Evolutionary conservation across 2,329 filamentous ascomycete genomes (phyloP).

Genomic region (Ceratocystis lukuohia): DNA sequence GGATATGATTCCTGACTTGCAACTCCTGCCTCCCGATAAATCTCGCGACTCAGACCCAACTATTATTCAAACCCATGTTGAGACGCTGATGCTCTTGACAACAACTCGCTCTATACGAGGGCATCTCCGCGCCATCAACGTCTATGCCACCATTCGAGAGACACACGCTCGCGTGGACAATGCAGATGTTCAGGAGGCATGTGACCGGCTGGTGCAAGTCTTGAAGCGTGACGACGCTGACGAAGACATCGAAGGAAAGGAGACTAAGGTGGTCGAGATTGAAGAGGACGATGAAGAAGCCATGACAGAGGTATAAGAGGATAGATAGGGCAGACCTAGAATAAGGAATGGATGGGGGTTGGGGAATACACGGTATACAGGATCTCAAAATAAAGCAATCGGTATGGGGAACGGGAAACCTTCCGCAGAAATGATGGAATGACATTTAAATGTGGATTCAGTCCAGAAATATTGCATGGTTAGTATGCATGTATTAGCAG

Average conservation of each 20-base stretch:
- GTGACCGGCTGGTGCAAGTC: constrained; percentile 80
- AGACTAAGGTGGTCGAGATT: constrained; percentile 31
- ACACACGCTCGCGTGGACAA: constrained; percentile 66
- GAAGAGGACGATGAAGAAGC: constrained; percentile 39
- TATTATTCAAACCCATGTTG: constrained; percentile 76
- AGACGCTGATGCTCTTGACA: constrained; percentile 73
- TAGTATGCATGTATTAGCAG: too few species aligned
- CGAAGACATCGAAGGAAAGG: constrained; percentile 32
- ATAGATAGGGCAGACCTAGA: background rate
- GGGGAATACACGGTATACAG: background rate
- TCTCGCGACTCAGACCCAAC: constrained; percentile 60
- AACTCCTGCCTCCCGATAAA: constrained; percentile 82
- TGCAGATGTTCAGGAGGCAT: constrained; percentile 69
- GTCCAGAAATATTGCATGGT: too few species aligned
- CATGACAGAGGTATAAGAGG: constrained; percentile 40
- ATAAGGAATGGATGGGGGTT: background rate
- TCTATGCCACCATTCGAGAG: constrained; percentile 83
- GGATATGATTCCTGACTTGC: constrained; percentile 78
- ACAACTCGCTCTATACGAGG: constrained; percentile 66
- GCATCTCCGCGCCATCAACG: constrained; percentile 58
- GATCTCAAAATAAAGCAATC: background rate
- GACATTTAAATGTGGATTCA: too few species aligned
- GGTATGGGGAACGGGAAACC: background rate
- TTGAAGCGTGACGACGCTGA: constrained; percentile 66
- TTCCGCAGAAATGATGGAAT: too few species aligned